These are phyloP conservation scores for Agarophyton chilense DNA, from an alignment of 23 red algal species.

Conservation along the genomic window DNA sequence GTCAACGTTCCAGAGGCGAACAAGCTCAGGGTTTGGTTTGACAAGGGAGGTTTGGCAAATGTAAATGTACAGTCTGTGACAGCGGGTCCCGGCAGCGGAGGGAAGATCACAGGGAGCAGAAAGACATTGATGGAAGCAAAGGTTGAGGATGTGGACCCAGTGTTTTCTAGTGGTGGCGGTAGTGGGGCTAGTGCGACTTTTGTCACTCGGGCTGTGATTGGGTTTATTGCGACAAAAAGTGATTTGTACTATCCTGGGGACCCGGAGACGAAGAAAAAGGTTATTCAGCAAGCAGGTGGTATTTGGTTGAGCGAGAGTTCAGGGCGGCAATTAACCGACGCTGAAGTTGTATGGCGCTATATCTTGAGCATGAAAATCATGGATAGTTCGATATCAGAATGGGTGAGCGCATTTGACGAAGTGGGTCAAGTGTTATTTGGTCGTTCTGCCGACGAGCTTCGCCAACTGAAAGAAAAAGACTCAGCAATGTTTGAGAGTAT, in stretches of 20 bases:
- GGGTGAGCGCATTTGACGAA: conserved; percentile 90
- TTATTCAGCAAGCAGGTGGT: conserved; percentile 54
- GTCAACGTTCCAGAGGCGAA: conserved; percentile 83
- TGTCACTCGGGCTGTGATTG: conserved; percentile 62
- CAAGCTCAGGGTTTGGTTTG: conserved; percentile 93
- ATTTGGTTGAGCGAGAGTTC: conserved; percentile 79
- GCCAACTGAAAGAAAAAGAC: conserved; percentile 65
- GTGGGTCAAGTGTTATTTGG: conserved; percentile 75
- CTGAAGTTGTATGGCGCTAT: conserved; percentile 83
- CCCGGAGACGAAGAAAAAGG: conserved; percentile 93
- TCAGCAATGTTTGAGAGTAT: conserved; percentile 54
- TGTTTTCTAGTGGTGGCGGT: conserved; percentile 33
- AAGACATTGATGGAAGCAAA: conserved; percentile 85
- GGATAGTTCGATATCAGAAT: conserved; percentile 76
- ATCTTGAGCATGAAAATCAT: conserved; percentile 75
- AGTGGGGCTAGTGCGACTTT: conserved; percentile 63
- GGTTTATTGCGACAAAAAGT: conserved; percentile 69
- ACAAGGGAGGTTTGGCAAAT: conserved; percentile 68
- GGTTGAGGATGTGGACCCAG: conserved; percentile 76
- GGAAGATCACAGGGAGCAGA: conserved; percentile 51
- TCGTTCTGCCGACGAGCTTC: conserved; percentile 80
- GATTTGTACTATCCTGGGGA: conserved; percentile 85
- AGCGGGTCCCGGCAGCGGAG: conserved; percentile 11
- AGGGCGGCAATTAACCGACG: conserved; percentile 69
- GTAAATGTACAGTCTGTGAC: conserved; percentile 57